A percentile compares a stretch with the other conserved stretches of the same genome.
phyloP scores from a whole-genome alignment of 2,329 filamentous ascomycete species.

The Coniella vitis region DNA sequence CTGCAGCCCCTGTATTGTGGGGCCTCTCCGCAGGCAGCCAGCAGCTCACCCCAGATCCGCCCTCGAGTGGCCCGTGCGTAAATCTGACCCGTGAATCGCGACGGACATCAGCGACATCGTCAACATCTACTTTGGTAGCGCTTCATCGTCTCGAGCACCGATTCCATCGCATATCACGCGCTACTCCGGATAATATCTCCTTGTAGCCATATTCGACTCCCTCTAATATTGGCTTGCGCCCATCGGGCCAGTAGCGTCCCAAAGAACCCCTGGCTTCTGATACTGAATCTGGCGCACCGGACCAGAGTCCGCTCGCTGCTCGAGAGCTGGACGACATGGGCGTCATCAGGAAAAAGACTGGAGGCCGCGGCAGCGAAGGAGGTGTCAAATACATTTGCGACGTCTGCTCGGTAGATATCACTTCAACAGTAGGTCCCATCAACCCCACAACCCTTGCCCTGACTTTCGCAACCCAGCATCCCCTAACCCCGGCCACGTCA shows the following conservation, averaged over 20 bases:
- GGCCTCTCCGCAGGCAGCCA: neutral
- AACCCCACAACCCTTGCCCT: constrained; percentile 6
- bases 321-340: constrained; percentile 54
- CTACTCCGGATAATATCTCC: neutral
- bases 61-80: neutral
- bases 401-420: constrained; percentile 93
- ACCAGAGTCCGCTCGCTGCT: neutral
- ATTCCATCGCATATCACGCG: neutral
- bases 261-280: neutral
- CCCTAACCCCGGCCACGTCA: neutral
- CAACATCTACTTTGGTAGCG: neutral
- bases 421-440: constrained; percentile 69
- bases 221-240: neutral
- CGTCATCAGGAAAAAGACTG: constrained; percentile 93
- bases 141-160: neutral
- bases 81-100: neutral
- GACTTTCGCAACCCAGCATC: neutral
- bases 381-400: constrained; percentile 97
- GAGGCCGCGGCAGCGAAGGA: constrained; percentile 74
- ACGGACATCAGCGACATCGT: neutral
- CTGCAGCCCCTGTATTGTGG: neutral
- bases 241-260: neutral
- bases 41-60: neutral
- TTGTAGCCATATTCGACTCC: neutral
- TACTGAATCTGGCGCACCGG: neutral